Base-by-base conservation (phyloP, 331 rosid species). In the Quercus lobata region DNA sequence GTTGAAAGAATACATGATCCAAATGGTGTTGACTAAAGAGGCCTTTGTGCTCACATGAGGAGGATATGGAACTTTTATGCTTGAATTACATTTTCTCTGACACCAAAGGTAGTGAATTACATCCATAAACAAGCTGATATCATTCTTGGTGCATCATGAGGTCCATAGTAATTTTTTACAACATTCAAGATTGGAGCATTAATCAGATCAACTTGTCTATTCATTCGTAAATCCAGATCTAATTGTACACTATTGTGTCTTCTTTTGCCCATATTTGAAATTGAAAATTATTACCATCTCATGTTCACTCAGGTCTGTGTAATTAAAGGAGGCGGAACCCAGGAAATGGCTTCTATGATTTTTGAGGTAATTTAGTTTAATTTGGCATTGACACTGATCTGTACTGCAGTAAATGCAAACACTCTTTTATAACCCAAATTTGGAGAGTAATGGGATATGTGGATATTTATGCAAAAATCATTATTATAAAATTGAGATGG, bases 121-220 rank as follows among this genome's bases (percentile, higher is more conserved):
- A 78, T 87, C 62, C 88, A 85, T 78, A n/a, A 88, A 76, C 89
- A 89, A 6, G 91, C 87, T 60, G 89, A 89, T 62, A 83, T 89
- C 37, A 76, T 81, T 61, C 86, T 88, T 25, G 91, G 91, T n/a
- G 72, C 89, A 52, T 88, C 91, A 0, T 71, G 83, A 44, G 87
- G 87, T 87, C 10, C 82, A 76, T 34, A 76, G 49, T 62, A 81
- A 83, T 88, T 57, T 87, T 87, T 3, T 85, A 85, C 22, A 85
- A 82, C 82, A 85, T 87, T 34, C 84, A 85, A 62, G 75, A 76
- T 30, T 62, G 86, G 18, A 81, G 87, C n/a, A 85, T 85, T 56
- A 88, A 88, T 82, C 86, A 79, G 82, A 85, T 74, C 16, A 25
- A 49, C 3, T 32, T 66, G 19, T 44, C 52, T 69, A n/a, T 34